Conservation (phyloP, 2,329 filamentous ascomycete genomes). For the Fusarium armeniacum region DNA sequence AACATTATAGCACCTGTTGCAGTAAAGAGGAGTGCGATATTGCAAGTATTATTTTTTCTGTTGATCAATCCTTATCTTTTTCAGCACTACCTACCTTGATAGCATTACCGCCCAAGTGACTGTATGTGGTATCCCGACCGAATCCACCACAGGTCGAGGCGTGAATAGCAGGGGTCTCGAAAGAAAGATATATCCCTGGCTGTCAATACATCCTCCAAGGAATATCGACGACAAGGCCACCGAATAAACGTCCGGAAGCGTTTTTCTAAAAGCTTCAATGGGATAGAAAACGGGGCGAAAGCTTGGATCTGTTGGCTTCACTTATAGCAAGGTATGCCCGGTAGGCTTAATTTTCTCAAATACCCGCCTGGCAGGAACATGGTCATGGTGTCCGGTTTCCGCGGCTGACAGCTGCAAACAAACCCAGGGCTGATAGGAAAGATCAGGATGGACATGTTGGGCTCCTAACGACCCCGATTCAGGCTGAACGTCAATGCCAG, state of each 20-base stretch:
- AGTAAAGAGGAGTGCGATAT: neutral
- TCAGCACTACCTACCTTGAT: neutral
- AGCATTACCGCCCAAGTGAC: neutral
- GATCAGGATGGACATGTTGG: conserved; percentile 3
- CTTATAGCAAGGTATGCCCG: conserved; percentile 4
- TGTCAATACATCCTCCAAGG: conserved; percentile 5
- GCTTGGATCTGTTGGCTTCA: conserved; percentile 6
- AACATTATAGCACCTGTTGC: neutral
- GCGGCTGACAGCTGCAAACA: conserved; percentile 1
- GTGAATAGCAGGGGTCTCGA: conserved; percentile 20
- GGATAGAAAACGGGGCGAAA: conserved; percentile 20
- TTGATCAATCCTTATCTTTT: neutral
- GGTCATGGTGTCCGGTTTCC: conserved; percentile 23
- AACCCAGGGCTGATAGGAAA: conserved; percentile 6
- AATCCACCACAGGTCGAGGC: conserved; percentile 1
- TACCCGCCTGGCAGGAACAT: conserved; percentile 9
- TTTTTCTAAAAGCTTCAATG: neutral
- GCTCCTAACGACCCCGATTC: conserved; percentile 31
- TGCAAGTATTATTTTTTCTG: neutral
- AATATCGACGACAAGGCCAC: neutral
- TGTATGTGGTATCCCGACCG: conserved; percentile 1
- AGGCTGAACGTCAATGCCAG: conserved; percentile 10
- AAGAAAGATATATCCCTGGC: conserved; percentile 3
- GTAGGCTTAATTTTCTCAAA: neutral
- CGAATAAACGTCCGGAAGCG: neutral